phyloP scores from a whole-genome alignment of 306 rosid species.

The Cicer chorassanicum region DNA sequence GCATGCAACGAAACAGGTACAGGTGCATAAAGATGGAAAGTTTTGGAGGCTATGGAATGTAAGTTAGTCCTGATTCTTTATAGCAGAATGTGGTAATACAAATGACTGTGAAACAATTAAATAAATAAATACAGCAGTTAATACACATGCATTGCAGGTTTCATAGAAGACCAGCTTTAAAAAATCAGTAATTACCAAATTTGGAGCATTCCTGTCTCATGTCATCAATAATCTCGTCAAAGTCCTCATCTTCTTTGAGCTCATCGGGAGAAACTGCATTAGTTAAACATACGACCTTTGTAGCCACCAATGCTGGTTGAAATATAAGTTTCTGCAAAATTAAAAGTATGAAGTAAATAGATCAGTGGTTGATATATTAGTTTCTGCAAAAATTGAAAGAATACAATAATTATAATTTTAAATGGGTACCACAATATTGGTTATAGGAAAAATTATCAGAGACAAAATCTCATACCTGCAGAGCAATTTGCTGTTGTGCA shows the following conservation, averaged over 20 bases:
- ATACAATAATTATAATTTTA: slow-evolving; percentile 6
- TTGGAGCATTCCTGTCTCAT: slow-evolving; percentile 92
- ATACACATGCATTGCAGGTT: slow-evolving; percentile 45
- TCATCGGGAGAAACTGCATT: slow-evolving; percentile 83
- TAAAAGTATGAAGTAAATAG: too few relatives aligned
- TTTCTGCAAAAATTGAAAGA: slow-evolving; percentile 58
- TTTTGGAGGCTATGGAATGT: slow-evolving; percentile 75
- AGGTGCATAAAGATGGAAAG: slow-evolving; percentile 56
- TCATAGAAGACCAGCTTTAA: background rate
- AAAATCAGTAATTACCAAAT: slow-evolving; percentile 63
- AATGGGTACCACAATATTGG: slow-evolving; percentile 39
- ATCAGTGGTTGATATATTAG: slow-evolving; percentile 74
- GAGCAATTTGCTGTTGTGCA: slow-evolving; percentile 97
- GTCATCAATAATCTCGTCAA: slow-evolving; percentile 86
- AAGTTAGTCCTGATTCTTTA: slow-evolving; percentile 82
- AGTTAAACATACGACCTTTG: slow-evolving; percentile 86
- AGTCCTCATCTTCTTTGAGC: slow-evolving; percentile 91
- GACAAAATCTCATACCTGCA: slow-evolving; percentile 67
- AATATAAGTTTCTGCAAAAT: slow-evolving; percentile 77
- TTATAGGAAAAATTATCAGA: background rate
- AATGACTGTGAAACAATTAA: slow-evolving; percentile 81
- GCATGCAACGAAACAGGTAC: slow-evolving; percentile 37
- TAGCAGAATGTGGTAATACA: slow-evolving; percentile 77
- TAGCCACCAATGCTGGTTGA: slow-evolving; percentile 76
- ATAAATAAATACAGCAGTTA: slow-evolving; percentile 52